Percentiles rank a stretch among this genome's conserved stretches.
These are phyloP conservation scores for Metschnikowia vanudenii DNA, from an alignment of 805 yeast genomes.

Conservation along the genomic window DNA sequence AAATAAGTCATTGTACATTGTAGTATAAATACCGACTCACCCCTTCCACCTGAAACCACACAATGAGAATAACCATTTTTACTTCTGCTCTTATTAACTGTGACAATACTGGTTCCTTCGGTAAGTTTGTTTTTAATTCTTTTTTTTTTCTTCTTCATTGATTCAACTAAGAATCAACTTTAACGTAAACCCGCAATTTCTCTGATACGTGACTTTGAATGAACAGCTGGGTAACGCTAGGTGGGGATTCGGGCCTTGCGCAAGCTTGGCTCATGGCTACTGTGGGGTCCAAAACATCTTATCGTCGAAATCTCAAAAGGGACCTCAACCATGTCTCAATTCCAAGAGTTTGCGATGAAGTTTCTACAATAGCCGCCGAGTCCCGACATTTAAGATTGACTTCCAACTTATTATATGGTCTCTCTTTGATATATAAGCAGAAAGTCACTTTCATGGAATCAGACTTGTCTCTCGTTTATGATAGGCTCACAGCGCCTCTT, in stretches of 20 bases:
- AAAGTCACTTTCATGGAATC: slow-evolving; percentile 47
- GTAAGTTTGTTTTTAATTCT: no score
- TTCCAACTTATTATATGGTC: slow-evolving; percentile 48
- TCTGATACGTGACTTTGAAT: no score
- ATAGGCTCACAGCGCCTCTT: slow-evolving; percentile 9
- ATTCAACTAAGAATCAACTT: no score
- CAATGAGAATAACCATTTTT: no score
- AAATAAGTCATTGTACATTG: not conserved
- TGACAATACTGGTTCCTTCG: no score
- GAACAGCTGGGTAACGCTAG: not conserved
- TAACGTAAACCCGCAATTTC: no score
- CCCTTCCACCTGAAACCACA: not conserved
- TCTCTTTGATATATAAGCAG: slow-evolving; percentile 47
- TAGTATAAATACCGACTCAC: not conserved
- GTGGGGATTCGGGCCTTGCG: slow-evolving; percentile 15
- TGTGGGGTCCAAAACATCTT: slow-evolving; percentile 32
- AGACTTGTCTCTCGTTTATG: slow-evolving; percentile 24
- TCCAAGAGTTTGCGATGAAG: slow-evolving; percentile 39
- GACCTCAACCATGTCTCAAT: slow-evolving; percentile 39
- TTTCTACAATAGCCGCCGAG: slow-evolving; percentile 17
- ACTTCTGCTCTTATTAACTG: no score
- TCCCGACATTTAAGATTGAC: slow-evolving; percentile 30
- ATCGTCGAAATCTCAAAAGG: slow-evolving; percentile 29
- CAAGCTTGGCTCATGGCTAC: slow-evolving; percentile 43
- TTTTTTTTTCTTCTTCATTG: no score